These are phyloP conservation scores for Pseudevernia furfuracea DNA, from an alignment of 495 filamentous ascomycete species.

Conservation along the genomic window DNA sequence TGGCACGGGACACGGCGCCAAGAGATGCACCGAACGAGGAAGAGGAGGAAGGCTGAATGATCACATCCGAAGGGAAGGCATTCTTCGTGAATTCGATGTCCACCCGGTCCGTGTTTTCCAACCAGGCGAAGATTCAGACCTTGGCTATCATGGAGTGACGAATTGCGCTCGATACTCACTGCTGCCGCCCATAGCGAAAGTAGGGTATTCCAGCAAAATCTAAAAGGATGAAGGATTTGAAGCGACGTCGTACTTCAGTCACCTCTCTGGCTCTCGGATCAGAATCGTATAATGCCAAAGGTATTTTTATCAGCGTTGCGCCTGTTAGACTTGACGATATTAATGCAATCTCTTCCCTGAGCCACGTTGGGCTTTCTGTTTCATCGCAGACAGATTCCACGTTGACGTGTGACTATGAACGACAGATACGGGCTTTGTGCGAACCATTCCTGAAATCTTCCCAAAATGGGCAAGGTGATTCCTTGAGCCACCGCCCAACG, in stretches of 20 bases:
- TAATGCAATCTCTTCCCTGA: no score
- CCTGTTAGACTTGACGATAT: no score
- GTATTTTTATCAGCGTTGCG: not conserved
- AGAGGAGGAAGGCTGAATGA: not conserved
- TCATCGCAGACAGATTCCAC: no score
- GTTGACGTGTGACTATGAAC: no score
- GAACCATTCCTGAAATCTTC: not conserved
- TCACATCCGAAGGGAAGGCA: not conserved
- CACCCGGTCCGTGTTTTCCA: not conserved
- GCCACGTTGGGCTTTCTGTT: no score
- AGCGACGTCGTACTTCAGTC: not conserved
- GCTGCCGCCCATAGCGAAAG: not conserved
- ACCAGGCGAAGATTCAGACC: not conserved
- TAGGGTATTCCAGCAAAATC: not conserved
- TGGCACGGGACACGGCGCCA: not conserved
- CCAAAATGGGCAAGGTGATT: not conserved
- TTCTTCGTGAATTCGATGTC: not conserved
- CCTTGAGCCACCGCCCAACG: conserved; percentile 1
- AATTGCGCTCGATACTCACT: not conserved
- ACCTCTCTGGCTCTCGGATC: no score
- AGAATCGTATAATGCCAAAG: no score
- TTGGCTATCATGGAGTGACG: not conserved
- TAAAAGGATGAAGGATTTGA: not conserved
- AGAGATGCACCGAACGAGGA: not conserved
- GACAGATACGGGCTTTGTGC: not conserved